Evolutionary conservation across 352 stramenopile species (phyloP), one percentile per base, ranked within the genome.

Genomic region (Thalassiosira allenii): DNA sequence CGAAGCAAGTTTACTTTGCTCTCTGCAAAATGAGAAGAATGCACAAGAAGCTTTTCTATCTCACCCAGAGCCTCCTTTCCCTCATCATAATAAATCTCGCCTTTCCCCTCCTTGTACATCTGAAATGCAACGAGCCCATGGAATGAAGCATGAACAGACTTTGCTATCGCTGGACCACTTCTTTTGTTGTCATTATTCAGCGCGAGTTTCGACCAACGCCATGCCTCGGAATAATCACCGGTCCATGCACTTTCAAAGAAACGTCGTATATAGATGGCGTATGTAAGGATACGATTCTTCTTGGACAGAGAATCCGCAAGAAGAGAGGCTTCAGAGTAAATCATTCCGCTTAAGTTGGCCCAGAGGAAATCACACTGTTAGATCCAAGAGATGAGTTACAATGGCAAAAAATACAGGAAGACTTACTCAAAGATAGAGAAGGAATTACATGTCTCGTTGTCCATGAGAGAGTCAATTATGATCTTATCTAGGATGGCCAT

Each of bases 381-480:
- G n/a, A n/a, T n/a, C n/a, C n/a, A n/a, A n/a, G n/a, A n/a, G n/a
- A n/a, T n/a, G n/a, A n/a, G n/a, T n/a, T n/a, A n/a, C n/a, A n/a
- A n/a, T n/a, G n/a, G n/a, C n/a, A n/a, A 32, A 64, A 30, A 43
- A 44, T 20, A 12, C 22, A 23, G 54, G 17, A 32, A 33, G 52
- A 61, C 52, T 8, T 61, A 61, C 52, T 61, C 52, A 32, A 61
- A 61, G 52, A 61, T 61, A 8, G 52, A 29, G 52, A 61, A 61
- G 25, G 52, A 32, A 33, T 61, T 25, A 12, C n/a, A n/a, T n/a
- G n/a, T n/a, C 17, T 37, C 25, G 52, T 17, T 32, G 14, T 32
- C 20, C 52, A 32, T 25, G 52, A 61, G 52, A 61, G 17, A 61
- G 12, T 65, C 32, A 14, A 65, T 3, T 6, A 40, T 43, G 3